These are phyloP conservation scores for Camellia granthamiana DNA, from an alignment of 148 eudicot genomes.

Conservation along the genomic window DNA sequence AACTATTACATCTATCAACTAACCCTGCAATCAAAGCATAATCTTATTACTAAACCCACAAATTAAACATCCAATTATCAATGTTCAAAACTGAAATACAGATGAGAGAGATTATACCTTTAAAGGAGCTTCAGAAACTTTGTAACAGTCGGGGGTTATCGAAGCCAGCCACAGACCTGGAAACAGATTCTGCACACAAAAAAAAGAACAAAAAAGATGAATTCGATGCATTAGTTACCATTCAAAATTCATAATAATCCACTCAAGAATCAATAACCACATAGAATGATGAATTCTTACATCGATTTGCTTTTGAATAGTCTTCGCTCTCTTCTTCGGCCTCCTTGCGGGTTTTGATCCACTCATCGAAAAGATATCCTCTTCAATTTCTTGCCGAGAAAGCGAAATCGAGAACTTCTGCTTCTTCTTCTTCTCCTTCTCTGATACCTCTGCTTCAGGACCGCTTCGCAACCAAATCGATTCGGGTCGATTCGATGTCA, in stretches of 20 bases:
- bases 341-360: conserved; percentile 40
- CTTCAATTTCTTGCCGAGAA: conserved; percentile 40
- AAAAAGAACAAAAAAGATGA: not conserved
- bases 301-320: conserved; percentile 38
- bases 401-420: conserved; percentile 25
- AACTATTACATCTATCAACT: not conserved
- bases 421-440: conserved; percentile 23
- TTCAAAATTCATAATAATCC: not conserved
- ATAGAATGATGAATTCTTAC: conserved; percentile 18
- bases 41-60: not conserved
- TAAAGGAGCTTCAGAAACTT: conserved; percentile 30
- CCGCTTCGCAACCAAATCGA: not conserved
- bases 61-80: not conserved
- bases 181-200: conserved; percentile 27
- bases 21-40: conserved; percentile 27
- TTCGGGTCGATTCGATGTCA: not conserved
- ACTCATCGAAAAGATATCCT: conserved; percentile 32
- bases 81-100: not conserved
- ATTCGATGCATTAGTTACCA: not conserved
- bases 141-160: conserved; percentile 36
- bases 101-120: conserved; percentile 25
- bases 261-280: not conserved
- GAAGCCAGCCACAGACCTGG: conserved; percentile 38
- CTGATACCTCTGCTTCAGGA: not conserved
- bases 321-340: conserved; percentile 38